These are phyloP conservation scores for Neonectria magnoliae DNA, from an alignment of 2,329 filamentous ascomycete genomes.

Conservation along the genomic window DNA sequence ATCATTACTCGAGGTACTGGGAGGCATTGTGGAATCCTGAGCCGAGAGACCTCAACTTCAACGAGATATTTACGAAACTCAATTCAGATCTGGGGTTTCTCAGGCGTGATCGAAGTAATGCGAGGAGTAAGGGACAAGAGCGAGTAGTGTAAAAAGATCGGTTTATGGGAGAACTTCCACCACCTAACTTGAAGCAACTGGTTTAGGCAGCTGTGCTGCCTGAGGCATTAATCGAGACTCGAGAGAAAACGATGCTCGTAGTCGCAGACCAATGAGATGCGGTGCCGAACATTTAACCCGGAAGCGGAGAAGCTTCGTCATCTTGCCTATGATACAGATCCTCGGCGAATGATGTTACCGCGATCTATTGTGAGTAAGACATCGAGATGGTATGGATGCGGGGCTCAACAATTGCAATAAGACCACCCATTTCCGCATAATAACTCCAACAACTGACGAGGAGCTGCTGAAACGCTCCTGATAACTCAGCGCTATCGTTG, in stretches of 20 bases:
- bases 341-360: neutral
- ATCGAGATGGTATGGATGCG: neutral
- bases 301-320: neutral
- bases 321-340: neutral
- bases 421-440: neutral
- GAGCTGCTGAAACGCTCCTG: neutral
- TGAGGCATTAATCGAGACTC: neutral
- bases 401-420: neutral
- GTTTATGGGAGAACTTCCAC: too few species aligned
- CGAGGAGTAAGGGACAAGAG: neutral
- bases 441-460: neutral
- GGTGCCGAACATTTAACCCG: neutral
- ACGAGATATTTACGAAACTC: neutral
- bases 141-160: neutral
- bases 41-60: neutral
- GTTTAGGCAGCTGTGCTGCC: neutral
- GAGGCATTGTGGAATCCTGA: neutral
- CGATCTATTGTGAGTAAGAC: neutral
- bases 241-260: neutral
- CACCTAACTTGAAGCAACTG: too few species aligned
- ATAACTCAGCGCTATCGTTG: too few species aligned
- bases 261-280: neutral
- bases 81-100: neutral
- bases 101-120: neutral
- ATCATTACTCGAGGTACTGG: neutral